Evolutionary conservation across 805 yeast species (phyloP), one percentile per base, ranked within the genome.

Genomic region (Ogataea ramenticola): DNA sequence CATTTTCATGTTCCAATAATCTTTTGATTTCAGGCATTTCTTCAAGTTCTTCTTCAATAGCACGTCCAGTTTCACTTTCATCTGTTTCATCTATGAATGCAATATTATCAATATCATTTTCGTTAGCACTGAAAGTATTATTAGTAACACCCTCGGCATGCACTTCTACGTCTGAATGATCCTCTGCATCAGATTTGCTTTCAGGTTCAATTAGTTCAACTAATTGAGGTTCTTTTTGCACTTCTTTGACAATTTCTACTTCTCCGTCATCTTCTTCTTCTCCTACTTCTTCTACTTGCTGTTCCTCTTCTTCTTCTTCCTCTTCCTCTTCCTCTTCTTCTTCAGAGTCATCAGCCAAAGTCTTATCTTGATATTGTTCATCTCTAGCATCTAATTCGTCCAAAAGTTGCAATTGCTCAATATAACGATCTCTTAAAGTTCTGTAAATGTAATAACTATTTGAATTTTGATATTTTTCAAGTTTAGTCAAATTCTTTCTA

Each of bases 1-100:
- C 71, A 27, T 53, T 53, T 32, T 58, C 61, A 10, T 56, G 32
- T 8, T 26, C n/a, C 3, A 12, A 10, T n/a, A 26, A 11, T 27
- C 16, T 11, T 12, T 21, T 37, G 40, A 37, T 27, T 6, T 29
- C 40, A 21, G 16, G 3, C 4, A 29, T 14, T 29, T 14, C n/a
- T 29, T 29, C 32, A 14, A 29, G n/a, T 29, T 29, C 32, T 10
- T 29, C 32, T 4, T 29, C 32, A 29, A 29, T 14, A 10, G 12
- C 32, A 29, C 4, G n/a, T 4, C n/a, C 32, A 11, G 7, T 14
- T 4, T 29, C 32, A 29, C 32, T 29, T 29, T 11, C n/a, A 29
- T 14, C 12, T 11, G 4, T 15, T 8, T 10, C 11, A 29, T 24
- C 32, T 10, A 29, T 10, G 32, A 26, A 8, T 10, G 10, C 10